Evolutionary conservation across 345 rosid genomes (phyloP).

Genomic region (Anastatica hierochuntica): DNA sequence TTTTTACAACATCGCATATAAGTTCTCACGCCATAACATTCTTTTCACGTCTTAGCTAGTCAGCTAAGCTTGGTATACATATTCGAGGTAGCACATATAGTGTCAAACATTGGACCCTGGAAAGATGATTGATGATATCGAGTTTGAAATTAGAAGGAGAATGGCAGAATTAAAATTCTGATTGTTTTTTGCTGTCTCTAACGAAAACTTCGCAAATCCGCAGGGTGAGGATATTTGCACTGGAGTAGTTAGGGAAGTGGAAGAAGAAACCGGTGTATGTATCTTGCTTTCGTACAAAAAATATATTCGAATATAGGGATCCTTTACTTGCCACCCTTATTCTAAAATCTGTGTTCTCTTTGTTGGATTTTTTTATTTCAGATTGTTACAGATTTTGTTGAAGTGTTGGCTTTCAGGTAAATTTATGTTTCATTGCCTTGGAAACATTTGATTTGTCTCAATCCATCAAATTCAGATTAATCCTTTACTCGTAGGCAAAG

Average conservation of each 20-base stretch:
- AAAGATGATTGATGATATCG: no score
- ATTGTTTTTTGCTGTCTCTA: background rate
- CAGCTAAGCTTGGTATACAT: no score
- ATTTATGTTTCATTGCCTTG: background rate
- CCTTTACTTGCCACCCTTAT: background rate
- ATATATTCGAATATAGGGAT: background rate
- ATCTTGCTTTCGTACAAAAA: background rate
- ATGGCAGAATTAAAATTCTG: no score
- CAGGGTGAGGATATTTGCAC: slow-evolving; percentile 69
- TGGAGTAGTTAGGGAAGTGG: slow-evolving; percentile 66
- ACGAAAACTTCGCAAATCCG: slow-evolving; percentile 1
- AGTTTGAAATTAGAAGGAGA: no score
- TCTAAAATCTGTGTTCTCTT: slow-evolving; percentile 2
- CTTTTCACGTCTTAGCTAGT: no score
- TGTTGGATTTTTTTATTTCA: slow-evolving; percentile 20
- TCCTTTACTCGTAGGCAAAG: slow-evolving; percentile 38
- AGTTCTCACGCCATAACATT: no score
- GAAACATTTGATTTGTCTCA: background rate
- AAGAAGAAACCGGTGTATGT: slow-evolving; percentile 88
- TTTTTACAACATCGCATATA: no score
- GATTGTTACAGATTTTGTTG: slow-evolving; percentile 53
- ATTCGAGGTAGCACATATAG: no score
- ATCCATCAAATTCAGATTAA: background rate
- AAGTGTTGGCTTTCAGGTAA: slow-evolving; percentile 61
- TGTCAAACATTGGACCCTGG: no score